phyloP scores from a whole-genome alignment of 2,329 filamentous ascomycete genomes.

The Aspergillus melleus region DNA sequence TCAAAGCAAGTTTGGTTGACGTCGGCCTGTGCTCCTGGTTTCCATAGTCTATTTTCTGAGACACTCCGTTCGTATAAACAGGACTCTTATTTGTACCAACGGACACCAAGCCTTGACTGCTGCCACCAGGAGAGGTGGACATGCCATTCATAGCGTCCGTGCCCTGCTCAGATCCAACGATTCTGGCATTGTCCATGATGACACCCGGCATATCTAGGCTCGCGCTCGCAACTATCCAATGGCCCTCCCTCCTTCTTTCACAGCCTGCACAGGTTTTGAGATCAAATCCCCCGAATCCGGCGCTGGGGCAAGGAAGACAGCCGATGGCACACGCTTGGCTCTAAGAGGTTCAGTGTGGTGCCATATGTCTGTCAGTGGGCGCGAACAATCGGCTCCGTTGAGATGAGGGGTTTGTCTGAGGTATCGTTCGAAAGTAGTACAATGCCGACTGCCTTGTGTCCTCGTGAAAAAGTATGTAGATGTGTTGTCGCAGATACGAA shows the following conservation, averaged over 20 bases:
- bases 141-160: constrained; percentile 28
- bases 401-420: not conserved
- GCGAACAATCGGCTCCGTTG: not conserved
- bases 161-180: constrained; percentile 28
- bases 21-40: constrained; percentile 13
- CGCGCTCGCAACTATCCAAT: constrained; percentile 13
- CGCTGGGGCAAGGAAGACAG: constrained; percentile 28
- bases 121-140: constrained; percentile 13
- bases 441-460: not conserved
- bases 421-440: not conserved
- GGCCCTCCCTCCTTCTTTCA: constrained; percentile 33
- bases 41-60: constrained; percentile 12
- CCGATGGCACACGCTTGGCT: constrained; percentile 15
- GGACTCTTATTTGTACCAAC: constrained; percentile 24
- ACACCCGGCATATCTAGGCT: constrained; percentile 43
- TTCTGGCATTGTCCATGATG: constrained; percentile 41
- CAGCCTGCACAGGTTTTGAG: constrained; percentile 26
- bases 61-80: constrained; percentile 29
- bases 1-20: constrained; percentile 1
- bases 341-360: constrained; percentile 22
- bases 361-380: constrained; percentile 23
- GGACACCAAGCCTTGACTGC: constrained; percentile 16
- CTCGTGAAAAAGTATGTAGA: not conserved
- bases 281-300: constrained; percentile 14
- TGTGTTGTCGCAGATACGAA: not conserved